A percentile compares a stretch with the other conserved stretches of the same genome.
phyloP scores from a whole-genome alignment of 305 asterid species.

The Fraxinus angustifolia region DNA sequence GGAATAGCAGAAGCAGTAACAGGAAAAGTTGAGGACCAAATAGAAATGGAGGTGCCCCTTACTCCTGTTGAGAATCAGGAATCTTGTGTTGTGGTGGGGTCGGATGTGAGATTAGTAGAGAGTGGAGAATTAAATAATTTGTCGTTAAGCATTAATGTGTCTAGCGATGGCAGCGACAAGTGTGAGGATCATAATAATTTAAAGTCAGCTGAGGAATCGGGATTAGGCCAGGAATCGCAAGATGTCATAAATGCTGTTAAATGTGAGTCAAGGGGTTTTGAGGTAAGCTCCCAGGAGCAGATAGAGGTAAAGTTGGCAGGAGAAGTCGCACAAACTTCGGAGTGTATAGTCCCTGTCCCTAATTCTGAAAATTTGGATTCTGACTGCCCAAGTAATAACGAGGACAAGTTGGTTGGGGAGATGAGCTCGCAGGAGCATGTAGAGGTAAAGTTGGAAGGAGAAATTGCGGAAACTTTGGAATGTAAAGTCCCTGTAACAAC shows the following conservation, averaged over 20 bases:
- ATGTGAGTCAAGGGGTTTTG: neutral
- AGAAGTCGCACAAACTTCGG: slow-evolving; percentile 5
- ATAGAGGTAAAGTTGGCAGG: neutral
- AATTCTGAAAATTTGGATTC: neutral
- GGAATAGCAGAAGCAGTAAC: slow-evolving; percentile 20
- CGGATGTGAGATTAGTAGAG: slow-evolving; percentile 26
- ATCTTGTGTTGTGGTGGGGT: slow-evolving; percentile 25
- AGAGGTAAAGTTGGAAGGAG: slow-evolving; percentile 16
- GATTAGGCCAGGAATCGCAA: slow-evolving; percentile 26
- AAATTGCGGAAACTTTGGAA: slow-evolving; percentile 25
- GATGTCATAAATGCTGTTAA: slow-evolving; percentile 25
- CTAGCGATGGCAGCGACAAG: slow-evolving; percentile 20
- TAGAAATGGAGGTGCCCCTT: slow-evolving; percentile 2
- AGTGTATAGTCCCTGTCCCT: slow-evolving; percentile 12
- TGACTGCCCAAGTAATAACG: neutral
- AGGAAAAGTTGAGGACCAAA: slow-evolving; percentile 23
- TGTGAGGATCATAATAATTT: slow-evolving; percentile 21
- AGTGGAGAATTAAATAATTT: slow-evolving; percentile 14
- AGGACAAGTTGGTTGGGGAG: slow-evolving; percentile 16
- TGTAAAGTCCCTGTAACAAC: slow-evolving; percentile 20
- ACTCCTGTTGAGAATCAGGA: slow-evolving; percentile 28
- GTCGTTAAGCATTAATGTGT: neutral
- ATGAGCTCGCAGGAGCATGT: slow-evolving; percentile 18
- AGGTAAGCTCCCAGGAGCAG: slow-evolving; percentile 13
- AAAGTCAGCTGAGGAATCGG: slow-evolving; percentile 18